Evolutionary conservation across 169 alveolate genomes (phyloP).

Genomic region (Ophryocystis elektroscirrha): DNA sequence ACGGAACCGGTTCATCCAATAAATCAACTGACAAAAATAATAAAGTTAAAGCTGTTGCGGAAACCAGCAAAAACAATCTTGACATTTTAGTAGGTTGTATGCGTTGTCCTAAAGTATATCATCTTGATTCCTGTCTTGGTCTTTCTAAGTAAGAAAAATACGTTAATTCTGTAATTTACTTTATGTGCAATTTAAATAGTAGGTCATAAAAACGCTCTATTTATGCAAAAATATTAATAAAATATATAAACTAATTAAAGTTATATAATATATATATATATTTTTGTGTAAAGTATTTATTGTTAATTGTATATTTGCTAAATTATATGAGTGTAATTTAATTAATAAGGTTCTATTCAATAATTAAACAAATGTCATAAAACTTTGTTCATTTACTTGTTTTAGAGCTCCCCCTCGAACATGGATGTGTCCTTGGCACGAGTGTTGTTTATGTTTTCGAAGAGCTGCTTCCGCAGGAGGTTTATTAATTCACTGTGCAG

Average conservation of each 20-base stretch:
- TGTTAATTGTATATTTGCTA: too few relatives aligned
- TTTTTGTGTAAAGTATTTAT: too few relatives aligned
- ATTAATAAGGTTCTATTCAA: too few relatives aligned
- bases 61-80: slow-evolving; percentile 34
- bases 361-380: too few relatives aligned
- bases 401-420: slow-evolving; percentile 42
- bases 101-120: slow-evolving; percentile 65
- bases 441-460: slow-evolving; percentile 59
- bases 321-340: too few relatives aligned
- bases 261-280: too few relatives aligned
- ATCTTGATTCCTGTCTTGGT: slow-evolving; percentile 43
- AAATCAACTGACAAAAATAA: slow-evolving; percentile 9
- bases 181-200: too few relatives aligned
- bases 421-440: slow-evolving; percentile 73
- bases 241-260: too few relatives aligned
- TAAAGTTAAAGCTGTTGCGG: slow-evolving; percentile 36
- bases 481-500: slow-evolving; percentile 61
- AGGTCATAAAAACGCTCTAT: too few relatives aligned
- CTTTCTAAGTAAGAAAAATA: too few relatives aligned
- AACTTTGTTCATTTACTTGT: slow-evolving; percentile 27
- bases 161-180: too few relatives aligned
- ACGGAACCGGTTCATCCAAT: neutral
- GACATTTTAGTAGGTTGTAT: slow-evolving; percentile 51
- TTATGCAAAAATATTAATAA: too few relatives aligned
- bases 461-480: slow-evolving; percentile 62